phyloP scores from a whole-genome alignment of 768 basidiomycete species.

The Dioszegia crocea region DNA sequence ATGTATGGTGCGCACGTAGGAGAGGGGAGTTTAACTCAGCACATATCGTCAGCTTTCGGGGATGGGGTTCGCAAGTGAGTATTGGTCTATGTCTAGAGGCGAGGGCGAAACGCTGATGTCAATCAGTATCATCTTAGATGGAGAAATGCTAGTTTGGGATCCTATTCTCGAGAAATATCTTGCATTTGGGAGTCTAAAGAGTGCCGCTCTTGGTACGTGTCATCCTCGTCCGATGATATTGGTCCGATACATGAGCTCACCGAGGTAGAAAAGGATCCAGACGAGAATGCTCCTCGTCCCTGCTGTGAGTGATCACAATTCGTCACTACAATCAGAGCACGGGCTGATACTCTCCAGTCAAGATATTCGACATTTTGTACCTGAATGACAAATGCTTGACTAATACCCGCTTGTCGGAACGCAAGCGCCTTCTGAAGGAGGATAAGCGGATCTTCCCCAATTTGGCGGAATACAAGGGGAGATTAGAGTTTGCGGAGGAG shows the following conservation, averaged over 20 bases:
- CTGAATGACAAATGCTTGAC: conserved; percentile 68
- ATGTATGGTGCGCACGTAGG: conserved; percentile 80
- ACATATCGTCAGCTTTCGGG: conserved; percentile 72
- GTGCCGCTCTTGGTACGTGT: conserved; percentile 56
- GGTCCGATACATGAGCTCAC: no score
- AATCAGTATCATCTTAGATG: conserved; percentile 82
- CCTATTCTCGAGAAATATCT: conserved; percentile 79
- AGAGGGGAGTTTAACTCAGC: conserved; percentile 81
- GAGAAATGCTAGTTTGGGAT: conserved; percentile 99
- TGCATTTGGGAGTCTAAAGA: conserved; percentile 90
- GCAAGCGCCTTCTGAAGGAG: conserved; percentile 70
- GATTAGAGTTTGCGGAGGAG: conserved; percentile 72
- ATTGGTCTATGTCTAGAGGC: background rate
- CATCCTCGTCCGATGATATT: conserved; percentile 32
- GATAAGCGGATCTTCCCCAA: conserved; percentile 29
- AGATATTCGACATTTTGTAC: conserved; percentile 89
- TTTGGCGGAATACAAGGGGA: conserved; percentile 59
- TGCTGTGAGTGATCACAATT: conserved; percentile 66
- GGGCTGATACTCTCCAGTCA: conserved; percentile 62
- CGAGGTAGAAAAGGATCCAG: no score
- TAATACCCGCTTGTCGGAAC: conserved; percentile 64
- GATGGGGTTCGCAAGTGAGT: conserved; percentile 73
- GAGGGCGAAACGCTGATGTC: conserved; percentile 15
- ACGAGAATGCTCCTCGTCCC: conserved; percentile 71
- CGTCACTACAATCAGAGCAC: background rate